phyloP scores from a whole-genome alignment of 129 eudicot genomes.

The Tagetes patula region DNA sequence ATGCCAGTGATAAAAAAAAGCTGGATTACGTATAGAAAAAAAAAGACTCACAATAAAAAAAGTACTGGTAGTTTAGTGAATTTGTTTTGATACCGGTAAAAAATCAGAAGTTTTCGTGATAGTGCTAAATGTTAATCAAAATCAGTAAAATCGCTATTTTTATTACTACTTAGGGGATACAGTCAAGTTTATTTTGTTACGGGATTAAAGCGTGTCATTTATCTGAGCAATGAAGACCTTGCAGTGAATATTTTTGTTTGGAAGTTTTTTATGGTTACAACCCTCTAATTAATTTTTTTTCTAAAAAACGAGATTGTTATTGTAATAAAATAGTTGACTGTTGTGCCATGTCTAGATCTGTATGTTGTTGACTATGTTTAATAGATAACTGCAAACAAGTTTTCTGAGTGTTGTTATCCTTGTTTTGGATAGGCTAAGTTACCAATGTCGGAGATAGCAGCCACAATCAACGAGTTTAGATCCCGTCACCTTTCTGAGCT shows the following conservation, averaged over 20 bases:
- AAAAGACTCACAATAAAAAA: not conserved
- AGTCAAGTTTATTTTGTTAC: not conserved
- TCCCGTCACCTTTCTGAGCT: slow-evolving; percentile 97
- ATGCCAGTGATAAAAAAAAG: not conserved
- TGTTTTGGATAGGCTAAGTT: slow-evolving; percentile 63
- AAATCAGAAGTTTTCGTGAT: not conserved
- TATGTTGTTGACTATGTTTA: not conserved
- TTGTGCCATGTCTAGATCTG: not conserved
- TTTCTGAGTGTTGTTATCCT: no score
- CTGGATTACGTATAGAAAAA: not conserved
- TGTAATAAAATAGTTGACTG: not conserved
- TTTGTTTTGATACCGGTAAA: not conserved
- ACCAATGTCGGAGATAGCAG: slow-evolving; percentile 91
- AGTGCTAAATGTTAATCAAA: not conserved
- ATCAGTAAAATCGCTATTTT: not conserved
- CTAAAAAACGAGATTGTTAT: not conserved
- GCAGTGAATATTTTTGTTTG: not conserved
- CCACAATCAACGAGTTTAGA: slow-evolving; percentile 92
- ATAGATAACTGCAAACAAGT: not conserved
- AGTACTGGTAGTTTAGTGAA: not conserved
- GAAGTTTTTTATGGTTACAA: not conserved
- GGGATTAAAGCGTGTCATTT: not conserved
- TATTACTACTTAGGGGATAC: not conserved
- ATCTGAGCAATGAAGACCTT: not conserved
- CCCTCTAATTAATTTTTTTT: not conserved